phyloP scores from a whole-genome alignment of 2,329 filamentous ascomycete species.

The Trichoderma polysporum region DNA sequence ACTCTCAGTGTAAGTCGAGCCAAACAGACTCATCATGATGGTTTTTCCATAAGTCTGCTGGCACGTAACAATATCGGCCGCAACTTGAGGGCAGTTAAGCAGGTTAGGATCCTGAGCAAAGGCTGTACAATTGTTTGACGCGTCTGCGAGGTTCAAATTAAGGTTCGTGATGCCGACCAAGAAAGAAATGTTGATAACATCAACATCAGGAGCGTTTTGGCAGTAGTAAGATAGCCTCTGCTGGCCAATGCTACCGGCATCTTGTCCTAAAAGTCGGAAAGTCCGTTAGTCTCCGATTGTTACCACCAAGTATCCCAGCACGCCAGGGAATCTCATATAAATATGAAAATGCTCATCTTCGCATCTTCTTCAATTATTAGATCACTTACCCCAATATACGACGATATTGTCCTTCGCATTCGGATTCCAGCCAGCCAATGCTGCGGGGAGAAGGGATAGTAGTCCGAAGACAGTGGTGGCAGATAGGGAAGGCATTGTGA shows the following conservation, averaged over 20 bases:
- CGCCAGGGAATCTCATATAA: no score
- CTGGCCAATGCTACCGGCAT: constrained; percentile 56
- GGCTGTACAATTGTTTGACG: constrained; percentile 57
- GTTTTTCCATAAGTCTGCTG: constrained; percentile 62
- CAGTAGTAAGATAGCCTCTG: constrained; percentile 59
- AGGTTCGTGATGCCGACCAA: constrained; percentile 56
- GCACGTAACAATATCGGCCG: constrained; percentile 57
- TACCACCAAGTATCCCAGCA: neutral
- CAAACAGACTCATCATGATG: constrained; percentile 67
- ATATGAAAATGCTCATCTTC: neutral
- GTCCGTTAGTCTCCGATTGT: neutral
- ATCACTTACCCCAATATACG: constrained; percentile 62
- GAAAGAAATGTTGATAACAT: constrained; percentile 51
- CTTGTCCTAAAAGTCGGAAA: constrained; percentile 47
- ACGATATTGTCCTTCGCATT: constrained; percentile 53
- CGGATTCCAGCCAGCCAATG: constrained; percentile 45
- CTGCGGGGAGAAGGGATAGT: constrained; percentile 32
- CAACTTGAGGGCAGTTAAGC: constrained; percentile 63
- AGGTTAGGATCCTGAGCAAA: constrained; percentile 48
- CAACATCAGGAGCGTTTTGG: constrained; percentile 32
- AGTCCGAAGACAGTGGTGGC: constrained; percentile 24
- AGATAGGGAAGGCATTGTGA: constrained; percentile 18
- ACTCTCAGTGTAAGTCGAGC: constrained; percentile 64
- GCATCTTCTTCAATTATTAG: neutral
- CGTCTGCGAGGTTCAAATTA: constrained; percentile 63